phyloP scores from a whole-genome alignment of 2,329 filamentous ascomycete genomes.

The Aspergillus glaucus region DNA sequence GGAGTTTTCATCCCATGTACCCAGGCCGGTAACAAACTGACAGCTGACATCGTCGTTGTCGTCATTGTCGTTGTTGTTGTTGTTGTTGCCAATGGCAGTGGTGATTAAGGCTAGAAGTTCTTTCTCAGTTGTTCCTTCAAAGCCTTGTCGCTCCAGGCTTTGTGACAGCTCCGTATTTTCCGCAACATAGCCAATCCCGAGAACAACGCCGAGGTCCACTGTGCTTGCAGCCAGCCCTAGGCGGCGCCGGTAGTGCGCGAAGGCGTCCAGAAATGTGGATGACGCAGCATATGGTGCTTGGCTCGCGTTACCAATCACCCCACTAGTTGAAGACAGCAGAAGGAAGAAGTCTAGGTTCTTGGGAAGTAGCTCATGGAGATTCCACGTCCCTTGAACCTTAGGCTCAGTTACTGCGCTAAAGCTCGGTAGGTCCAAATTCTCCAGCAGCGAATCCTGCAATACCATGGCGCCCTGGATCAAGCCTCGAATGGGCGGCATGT shows the following conservation, averaged over 20 bases:
- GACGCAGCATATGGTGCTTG: conserved; percentile 38
- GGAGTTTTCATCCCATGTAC: background rate
- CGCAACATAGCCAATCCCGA: conserved; percentile 20
- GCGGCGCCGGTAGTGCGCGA: conserved; percentile 19
- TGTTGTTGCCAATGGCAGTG: background rate
- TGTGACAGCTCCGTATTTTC: conserved; percentile 1
- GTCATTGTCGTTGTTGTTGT: background rate
- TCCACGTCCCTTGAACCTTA: conserved; percentile 32
- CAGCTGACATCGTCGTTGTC: background rate
- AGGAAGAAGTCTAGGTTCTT: conserved; percentile 33
- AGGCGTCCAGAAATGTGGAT: conserved; percentile 28
- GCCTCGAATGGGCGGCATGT: conserved; percentile 24
- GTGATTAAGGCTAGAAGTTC: background rate
- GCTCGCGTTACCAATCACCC: conserved; percentile 38
- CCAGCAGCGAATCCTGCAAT: conserved; percentile 26
- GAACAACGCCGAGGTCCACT: conserved; percentile 22
- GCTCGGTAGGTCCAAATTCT: conserved; percentile 34
- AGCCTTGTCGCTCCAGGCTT: background rate
- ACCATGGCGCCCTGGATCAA: conserved; percentile 29
- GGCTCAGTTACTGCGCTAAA: conserved; percentile 28
- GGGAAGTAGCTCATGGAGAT: conserved; percentile 22
- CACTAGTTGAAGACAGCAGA: conserved; percentile 31
- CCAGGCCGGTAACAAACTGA: background rate
- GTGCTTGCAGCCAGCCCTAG: conserved; percentile 17
- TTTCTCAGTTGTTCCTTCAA: background rate